phyloP scores from a whole-genome alignment of 2,329 filamentous ascomycete species.

The Alternaria gansuensis region DNA sequence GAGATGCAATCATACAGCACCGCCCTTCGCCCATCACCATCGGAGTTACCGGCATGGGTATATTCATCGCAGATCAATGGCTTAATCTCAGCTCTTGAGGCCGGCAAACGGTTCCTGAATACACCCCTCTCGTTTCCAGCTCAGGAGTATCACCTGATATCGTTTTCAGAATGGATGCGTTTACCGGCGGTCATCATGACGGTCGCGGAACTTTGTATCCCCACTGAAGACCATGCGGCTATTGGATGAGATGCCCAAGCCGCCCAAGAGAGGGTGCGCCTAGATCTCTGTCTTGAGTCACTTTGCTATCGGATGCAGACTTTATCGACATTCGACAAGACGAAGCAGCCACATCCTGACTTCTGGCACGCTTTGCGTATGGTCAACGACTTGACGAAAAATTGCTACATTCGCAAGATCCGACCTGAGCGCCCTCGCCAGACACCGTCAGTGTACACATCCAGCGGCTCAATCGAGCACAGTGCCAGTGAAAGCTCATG shows the following conservation, averaged over 20 bases:
- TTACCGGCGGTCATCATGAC: slow-evolving; percentile 45
- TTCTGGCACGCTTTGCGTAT: slow-evolving; percentile 46
- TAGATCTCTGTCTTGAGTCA: slow-evolving; percentile 47
- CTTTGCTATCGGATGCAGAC: slow-evolving; percentile 48
- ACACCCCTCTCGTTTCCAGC: slow-evolving; percentile 74
- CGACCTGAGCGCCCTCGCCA: slow-evolving; percentile 14
- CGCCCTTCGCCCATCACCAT: slow-evolving; percentile 31
- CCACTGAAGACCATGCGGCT: slow-evolving; percentile 32
- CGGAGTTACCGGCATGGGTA: not conserved
- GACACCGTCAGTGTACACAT: slow-evolving; percentile 7
- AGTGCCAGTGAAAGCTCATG: slow-evolving; percentile 18
- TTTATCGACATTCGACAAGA: slow-evolving; percentile 37
- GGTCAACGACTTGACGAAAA: slow-evolving; percentile 42
- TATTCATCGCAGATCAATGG: slow-evolving; percentile 36
- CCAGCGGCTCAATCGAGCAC: slow-evolving; percentile 18
- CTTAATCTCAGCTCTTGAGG: slow-evolving; percentile 59
- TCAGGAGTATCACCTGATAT: slow-evolving; percentile 54
- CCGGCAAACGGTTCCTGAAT: slow-evolving; percentile 73
- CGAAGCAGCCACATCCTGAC: slow-evolving; percentile 38
- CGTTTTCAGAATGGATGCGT: slow-evolving; percentile 48
- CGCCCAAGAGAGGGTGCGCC: slow-evolving; percentile 43
- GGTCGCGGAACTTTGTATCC: slow-evolving; percentile 42
- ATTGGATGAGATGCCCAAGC: slow-evolving; percentile 46
- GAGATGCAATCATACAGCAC: slow-evolving; percentile 42
- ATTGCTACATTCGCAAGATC: slow-evolving; percentile 45